Evolutionary conservation across 2,329 filamentous ascomycete genomes (phyloP).

Genomic region (Beauveria sp.): DNA sequence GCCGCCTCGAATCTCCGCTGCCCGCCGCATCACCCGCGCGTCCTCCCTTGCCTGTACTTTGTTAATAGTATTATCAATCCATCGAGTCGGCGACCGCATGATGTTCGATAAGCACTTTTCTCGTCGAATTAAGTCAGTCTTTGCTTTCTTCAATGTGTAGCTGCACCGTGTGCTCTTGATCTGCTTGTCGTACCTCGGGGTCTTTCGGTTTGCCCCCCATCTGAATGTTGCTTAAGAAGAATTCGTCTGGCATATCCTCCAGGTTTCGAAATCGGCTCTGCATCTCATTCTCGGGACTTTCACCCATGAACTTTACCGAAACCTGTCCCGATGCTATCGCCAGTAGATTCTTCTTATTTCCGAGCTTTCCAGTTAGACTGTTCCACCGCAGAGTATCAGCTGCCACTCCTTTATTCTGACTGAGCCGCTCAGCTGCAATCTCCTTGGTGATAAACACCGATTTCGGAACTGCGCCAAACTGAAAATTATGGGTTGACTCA

Average conservation of each 20-base stretch:
- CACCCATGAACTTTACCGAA: conserved; percentile 21
- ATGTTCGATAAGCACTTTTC: conserved; percentile 27
- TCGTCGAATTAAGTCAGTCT: conserved; percentile 10
- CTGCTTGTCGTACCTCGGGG: conserved; percentile 24
- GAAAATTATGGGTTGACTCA: neutral
- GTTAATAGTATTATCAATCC: conserved; percentile 4
- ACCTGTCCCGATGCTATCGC: conserved; percentile 22
- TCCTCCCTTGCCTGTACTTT: conserved; percentile 20
- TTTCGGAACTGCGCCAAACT: neutral
- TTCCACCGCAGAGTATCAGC: conserved; percentile 29
- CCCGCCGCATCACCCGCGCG: conserved; percentile 25
- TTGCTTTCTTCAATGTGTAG: neutral
- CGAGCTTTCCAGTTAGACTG: conserved; percentile 20
- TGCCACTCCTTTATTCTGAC: conserved; percentile 21
- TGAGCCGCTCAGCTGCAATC: conserved; percentile 21
- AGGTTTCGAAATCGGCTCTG: conserved; percentile 19
- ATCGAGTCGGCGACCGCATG: conserved; percentile 15
- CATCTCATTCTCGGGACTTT: conserved; percentile 20
- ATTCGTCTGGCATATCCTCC: conserved; percentile 18
- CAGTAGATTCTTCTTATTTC: conserved; percentile 23
- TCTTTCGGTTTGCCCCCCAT: conserved; percentile 19
- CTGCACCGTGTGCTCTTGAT: neutral
- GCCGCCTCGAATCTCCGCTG: conserved; percentile 21
- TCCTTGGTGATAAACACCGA: neutral
- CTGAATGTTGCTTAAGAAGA: conserved; percentile 20